Base-by-base conservation (phyloP, 116 monocot genomes). In the Cymodocea nodosa region DNA sequence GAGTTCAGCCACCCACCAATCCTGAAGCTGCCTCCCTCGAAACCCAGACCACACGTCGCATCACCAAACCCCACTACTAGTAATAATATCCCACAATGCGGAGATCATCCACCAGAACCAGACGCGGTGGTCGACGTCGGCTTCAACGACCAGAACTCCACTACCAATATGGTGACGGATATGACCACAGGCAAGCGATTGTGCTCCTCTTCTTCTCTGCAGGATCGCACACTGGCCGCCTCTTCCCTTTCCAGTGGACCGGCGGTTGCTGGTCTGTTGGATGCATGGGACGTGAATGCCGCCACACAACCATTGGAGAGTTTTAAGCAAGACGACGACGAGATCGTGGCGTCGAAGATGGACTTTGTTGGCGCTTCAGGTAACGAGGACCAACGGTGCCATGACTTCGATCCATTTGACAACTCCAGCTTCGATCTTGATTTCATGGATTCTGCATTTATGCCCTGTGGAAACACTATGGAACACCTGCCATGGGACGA, bases 401-500 rank as follows among this genome's bases (percentile, higher is more conserved):
- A 66, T 40, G 77, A 69, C 40, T 76, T 81, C 56, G 79, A 75
- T 35, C 63, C 76, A 14, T 79, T 77, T 60, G 64, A 25, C 7
- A 68, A 75, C 60, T 35, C 72, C 10, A 62, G 56, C 22, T 91
- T 92, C 62, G 92, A 92, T 71, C 60, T 87, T 15, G 92, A 82
- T 17, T 50, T 87, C 25, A 84, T 87, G 76, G 92, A 87, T 22
- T 76, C 80, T 20, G 79, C 74, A 52, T 68, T 86, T 68, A 83
- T 83, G 76, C 78, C 83, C 57, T 87, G 76, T 23, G 83, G 64
- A 9, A 70, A 52, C 65, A 64, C 84, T 5, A 87, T 92, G 75
- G 92, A 84, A 34, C 78, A 87, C 20, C 67, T 87, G 72, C 87
- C 82, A 39, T 91, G 91, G 91, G 91, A 87, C 48, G 91, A 87